These are phyloP conservation scores for Podospora fimiseda DNA, from an alignment of 495 filamentous ascomycete species.

Conservation along the genomic window DNA sequence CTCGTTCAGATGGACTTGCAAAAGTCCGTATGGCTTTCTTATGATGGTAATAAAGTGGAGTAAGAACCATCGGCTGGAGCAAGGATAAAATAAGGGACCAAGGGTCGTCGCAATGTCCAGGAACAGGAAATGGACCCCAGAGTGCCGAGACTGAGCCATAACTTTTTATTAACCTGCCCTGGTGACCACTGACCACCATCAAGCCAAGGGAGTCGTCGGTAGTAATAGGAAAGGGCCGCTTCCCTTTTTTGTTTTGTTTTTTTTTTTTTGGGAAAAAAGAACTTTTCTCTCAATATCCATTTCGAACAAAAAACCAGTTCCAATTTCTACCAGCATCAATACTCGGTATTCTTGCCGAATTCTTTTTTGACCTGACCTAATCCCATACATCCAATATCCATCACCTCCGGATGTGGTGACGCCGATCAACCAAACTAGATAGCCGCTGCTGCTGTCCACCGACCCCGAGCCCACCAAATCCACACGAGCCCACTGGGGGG, in stretches of 20 bases:
- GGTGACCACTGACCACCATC: background rate
- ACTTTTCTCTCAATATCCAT: no score
- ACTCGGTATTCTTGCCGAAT: background rate
- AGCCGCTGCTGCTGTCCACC: background rate
- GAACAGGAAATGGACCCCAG: background rate
- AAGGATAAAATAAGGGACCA: background rate
- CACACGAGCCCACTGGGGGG: background rate
- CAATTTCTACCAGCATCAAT: background rate
- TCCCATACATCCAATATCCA: background rate
- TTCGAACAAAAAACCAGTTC: no score
- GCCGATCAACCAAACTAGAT: background rate
- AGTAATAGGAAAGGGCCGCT: background rate
- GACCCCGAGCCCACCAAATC: background rate
- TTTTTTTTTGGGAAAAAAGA: slow-evolving; percentile 1
- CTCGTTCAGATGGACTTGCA: no score
- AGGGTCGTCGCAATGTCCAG: background rate
- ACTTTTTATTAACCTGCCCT: slow-evolving; percentile 8
- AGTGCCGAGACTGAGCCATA: slow-evolving; percentile 4
- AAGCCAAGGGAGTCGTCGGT: no score
- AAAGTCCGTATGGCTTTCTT: no score
- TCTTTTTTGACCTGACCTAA: slow-evolving; percentile 5
- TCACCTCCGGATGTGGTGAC: background rate
- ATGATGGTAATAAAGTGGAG: no score
- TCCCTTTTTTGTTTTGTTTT: slow-evolving; percentile 22
- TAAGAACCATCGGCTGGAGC: background rate